Evolutionary conservation across 164 flowering plant genomes (phyloP), one percentile per base, ranked within the genome.

Genomic region (Dillenia suffruticosa): DNA sequence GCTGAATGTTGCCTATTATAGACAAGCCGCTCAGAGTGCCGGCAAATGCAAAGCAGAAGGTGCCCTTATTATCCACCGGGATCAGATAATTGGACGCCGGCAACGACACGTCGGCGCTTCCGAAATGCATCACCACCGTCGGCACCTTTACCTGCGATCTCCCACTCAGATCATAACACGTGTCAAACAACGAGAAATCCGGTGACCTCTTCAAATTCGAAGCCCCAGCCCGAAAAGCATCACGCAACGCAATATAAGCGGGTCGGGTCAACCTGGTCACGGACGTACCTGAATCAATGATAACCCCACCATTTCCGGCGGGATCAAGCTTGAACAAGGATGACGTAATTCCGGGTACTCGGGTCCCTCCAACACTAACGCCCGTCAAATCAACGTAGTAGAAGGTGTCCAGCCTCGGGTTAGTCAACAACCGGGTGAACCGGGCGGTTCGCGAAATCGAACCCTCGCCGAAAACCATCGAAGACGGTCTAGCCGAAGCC

Each of bases 1-100:
- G 99, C 77, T 95, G 99, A 52, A 95, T 95, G 54, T 95, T 95
- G 44, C 99, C 99, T 9, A 95, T 76, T 8, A 95, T 95, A 2
- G 99, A 88, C 60, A 95, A 58, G 59, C 92, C 94, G 60, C 89
- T 70, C 51, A 63, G 67, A 2, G 97, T 85, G 0, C 89, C 92
- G 3, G 99, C 97, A 59, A 92, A 95, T 0, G 99, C 99, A 64
- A 95, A 90, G 80, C 99, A 95, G 59, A 88, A 95, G 1, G 62
- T 71, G 2, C 97, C 96, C 11, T 61, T 61, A 5, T 57, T 77
- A 58, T 86, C 84, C 56, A 95, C 97, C 17, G 97, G 99, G 12
- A 92, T 89, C 75, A 94, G 58, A 58, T 91, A 91, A 63, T 94
- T 94, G 17, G 82, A 63, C 65, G 97, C 96, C 68, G 97, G 99